Conservation (phyloP, 805 yeast genomes). For the Zygoascus ofunaensis region DNA sequence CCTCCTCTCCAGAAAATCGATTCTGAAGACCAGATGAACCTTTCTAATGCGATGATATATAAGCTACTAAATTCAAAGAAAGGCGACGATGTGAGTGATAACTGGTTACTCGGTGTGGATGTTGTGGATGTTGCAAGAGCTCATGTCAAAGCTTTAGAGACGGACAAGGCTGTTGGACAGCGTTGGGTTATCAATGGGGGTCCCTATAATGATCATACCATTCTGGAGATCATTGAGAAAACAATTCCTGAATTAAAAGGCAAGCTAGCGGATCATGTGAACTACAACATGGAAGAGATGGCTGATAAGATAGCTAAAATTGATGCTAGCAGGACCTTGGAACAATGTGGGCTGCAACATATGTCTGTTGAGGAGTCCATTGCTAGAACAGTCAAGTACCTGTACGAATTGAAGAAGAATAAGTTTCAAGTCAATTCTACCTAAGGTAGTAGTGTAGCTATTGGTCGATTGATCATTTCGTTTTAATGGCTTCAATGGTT, state of each 20-base stretch:
- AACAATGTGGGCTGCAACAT: constrained; percentile 10
- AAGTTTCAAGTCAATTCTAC: too few relatives aligned
- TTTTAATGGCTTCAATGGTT: too few relatives aligned
- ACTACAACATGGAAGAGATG: constrained; percentile 1
- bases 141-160: constrained; percentile 43
- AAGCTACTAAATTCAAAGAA: background rate
- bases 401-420: constrained; percentile 9
- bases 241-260: constrained; percentile 14
- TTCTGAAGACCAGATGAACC: constrained; percentile 17
- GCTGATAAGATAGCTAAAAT: background rate
- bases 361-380: constrained; percentile 9
- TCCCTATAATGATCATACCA: constrained; percentile 6
- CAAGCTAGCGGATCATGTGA: constrained; percentile 3
- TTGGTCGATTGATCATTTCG: too few relatives aligned
- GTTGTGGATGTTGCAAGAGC: constrained; percentile 58
- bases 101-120: constrained; percentile 31
- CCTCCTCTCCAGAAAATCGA: constrained; percentile 23
- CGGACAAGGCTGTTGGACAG: constrained; percentile 17
- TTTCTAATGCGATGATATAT: constrained; percentile 6
- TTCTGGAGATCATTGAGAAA: constrained; percentile 14
- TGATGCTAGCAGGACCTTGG: constrained; percentile 6
- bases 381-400: constrained; percentile 7
- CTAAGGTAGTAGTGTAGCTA: too few relatives aligned
- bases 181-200: constrained; percentile 8
- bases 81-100: background rate